Percentiles rank a stretch among this genome's conserved stretches.
Evolutionary conservation across 1,139 yeast species (phyloP).

Genomic region (Kurtzmaniella natalensis): DNA sequence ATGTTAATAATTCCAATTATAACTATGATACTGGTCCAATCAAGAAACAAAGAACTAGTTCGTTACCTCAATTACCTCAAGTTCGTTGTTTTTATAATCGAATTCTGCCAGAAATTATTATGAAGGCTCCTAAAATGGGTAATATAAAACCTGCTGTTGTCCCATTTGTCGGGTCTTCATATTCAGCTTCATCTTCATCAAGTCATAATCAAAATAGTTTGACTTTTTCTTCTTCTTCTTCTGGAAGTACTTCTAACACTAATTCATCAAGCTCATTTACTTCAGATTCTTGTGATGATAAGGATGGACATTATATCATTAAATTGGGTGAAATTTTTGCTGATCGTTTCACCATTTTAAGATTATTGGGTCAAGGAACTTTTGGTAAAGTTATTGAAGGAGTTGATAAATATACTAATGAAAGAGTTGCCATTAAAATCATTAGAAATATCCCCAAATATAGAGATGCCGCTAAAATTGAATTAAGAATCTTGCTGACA

Average conservation of each 20-base stretch:
- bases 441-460: constrained; percentile 77
- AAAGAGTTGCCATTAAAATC: constrained; percentile 84
- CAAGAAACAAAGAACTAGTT: constrained; percentile 62
- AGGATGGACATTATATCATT: constrained; percentile 80
- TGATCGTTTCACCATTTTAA: constrained; percentile 59
- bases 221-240: too few relatives aligned
- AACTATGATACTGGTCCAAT: constrained; percentile 14
- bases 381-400: constrained; percentile 92
- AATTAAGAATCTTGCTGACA: constrained; percentile 73
- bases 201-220: background rate
- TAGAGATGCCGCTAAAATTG: constrained; percentile 83
- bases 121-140: constrained; percentile 41
- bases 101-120: constrained; percentile 33
- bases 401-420: constrained; percentile 50
- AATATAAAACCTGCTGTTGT: constrained; percentile 38
- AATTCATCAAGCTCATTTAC: constrained; percentile 23
- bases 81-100: constrained; percentile 42
- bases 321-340: constrained; percentile 58
- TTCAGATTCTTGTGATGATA: constrained; percentile 52
- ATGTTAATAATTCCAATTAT: constrained; percentile 23
- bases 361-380: constrained; percentile 91
- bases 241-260: background rate
- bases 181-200: constrained; percentile 14
- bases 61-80: constrained; percentile 68
- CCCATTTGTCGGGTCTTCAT: constrained; percentile 14